Percentiles rank a stretch among this genome's conserved stretches.
phyloP scores from a whole-genome alignment of 2,329 filamentous ascomycete species.

The Aspergillus sp. region DNA sequence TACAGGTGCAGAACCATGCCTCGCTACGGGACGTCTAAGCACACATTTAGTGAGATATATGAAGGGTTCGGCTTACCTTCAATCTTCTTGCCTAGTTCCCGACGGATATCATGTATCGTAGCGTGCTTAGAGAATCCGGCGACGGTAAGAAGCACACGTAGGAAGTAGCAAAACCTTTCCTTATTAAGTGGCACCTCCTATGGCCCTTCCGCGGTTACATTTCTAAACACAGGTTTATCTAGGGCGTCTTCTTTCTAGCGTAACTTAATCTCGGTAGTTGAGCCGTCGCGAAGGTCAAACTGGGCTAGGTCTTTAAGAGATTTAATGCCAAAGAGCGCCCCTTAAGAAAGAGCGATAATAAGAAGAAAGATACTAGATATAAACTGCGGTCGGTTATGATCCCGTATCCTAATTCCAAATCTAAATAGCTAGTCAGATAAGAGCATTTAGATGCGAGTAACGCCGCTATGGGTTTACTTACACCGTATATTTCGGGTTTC shows the following conservation, averaged over 20 bases:
- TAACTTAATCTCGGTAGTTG: not conserved
- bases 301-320: not conserved
- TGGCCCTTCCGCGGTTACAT: not conserved
- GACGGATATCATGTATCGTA: not conserved
- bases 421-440: not conserved
- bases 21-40: constrained; percentile 5
- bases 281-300: not conserved
- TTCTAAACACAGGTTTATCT: not conserved
- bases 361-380: not conserved
- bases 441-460: not conserved
- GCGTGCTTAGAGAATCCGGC: not conserved
- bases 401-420: not conserved
- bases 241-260: not conserved
- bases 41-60: too few species aligned
- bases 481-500: not conserved
- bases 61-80: too few species aligned
- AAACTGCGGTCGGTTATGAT: not conserved
- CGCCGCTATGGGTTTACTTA: not conserved
- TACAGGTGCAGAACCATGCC: constrained; percentile 11
- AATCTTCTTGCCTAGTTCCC: not conserved
- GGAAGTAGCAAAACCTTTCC: not conserved
- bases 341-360: not conserved
- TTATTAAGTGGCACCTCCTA: not conserved
- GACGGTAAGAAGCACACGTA: not conserved
- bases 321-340: not conserved